Percentiles rank a stretch among this genome's conserved stretches.
Evolutionary conservation across 768 basidiomycete genomes (phyloP).

Genomic region (Rhizopogon vesiculosus): DNA sequence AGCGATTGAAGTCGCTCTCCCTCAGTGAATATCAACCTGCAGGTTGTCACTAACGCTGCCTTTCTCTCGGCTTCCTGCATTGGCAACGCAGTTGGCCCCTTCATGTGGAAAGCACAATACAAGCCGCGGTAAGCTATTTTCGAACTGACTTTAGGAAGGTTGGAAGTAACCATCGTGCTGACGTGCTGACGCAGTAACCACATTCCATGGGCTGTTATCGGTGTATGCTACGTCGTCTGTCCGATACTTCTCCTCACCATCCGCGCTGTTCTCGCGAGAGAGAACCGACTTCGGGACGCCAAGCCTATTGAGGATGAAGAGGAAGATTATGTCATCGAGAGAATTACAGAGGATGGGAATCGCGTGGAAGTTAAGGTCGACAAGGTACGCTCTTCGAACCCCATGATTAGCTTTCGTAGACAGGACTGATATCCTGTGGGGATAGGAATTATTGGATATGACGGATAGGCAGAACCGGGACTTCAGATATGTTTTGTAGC

Average conservation of each 20-base stretch:
- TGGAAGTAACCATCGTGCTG: background rate
- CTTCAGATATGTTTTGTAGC: slow-evolving; percentile 64
- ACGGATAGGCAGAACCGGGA: slow-evolving; percentile 70
- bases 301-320: slow-evolving; percentile 48
- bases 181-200: slow-evolving; percentile 39
- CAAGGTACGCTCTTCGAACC: slow-evolving; percentile 27
- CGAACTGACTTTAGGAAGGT: background rate
- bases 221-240: slow-evolving; percentile 49
- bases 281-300: slow-evolving; percentile 51
- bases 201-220: slow-evolving; percentile 68
- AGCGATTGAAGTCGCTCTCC: background rate
- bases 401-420: background rate
- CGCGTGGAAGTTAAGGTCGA: slow-evolving; percentile 21
- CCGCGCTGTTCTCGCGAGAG: slow-evolving; percentile 42
- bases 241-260: slow-evolving; percentile 44
- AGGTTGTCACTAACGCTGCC: slow-evolving; percentile 44
- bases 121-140: slow-evolving; percentile 42
- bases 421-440: background rate
- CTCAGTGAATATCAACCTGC: background rate
- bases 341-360: slow-evolving; percentile 40
- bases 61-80: slow-evolving; percentile 61
- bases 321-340: slow-evolving; percentile 55
- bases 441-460: slow-evolving; percentile 65
- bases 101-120: slow-evolving; percentile 67
- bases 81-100: slow-evolving; percentile 59